phyloP scores from a whole-genome alignment of 1,284 basidiomycete genomes.

The Moesziomyces sp. region DNA sequence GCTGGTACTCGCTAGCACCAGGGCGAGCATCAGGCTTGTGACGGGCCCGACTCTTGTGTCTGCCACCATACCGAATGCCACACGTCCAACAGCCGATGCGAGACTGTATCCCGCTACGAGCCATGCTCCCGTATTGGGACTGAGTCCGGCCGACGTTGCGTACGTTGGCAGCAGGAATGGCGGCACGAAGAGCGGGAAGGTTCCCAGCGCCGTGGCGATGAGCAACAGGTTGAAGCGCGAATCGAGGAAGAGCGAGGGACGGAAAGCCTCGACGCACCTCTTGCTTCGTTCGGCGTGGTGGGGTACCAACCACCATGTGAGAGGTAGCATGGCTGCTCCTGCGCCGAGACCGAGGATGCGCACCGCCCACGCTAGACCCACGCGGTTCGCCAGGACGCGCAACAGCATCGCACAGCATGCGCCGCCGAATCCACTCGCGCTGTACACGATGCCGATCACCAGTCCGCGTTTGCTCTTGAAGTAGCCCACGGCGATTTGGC shows the following conservation, averaged over 20 bases:
- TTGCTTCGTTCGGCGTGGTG: constrained; percentile 21
- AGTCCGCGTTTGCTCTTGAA: constrained; percentile 63
- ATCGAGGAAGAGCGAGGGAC: constrained; percentile 56
- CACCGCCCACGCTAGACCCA: constrained; percentile 60
- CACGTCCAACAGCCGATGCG: constrained; percentile 43
- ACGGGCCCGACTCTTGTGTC: constrained; percentile 49
- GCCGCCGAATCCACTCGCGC: constrained; percentile 66
- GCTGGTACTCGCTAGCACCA: constrained; percentile 31
- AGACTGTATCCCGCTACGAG: constrained; percentile 55
- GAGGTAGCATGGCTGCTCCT: constrained; percentile 19
- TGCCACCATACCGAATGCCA: constrained; percentile 48
- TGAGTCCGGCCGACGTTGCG: constrained; percentile 59
- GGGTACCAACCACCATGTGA: constrained; percentile 38
- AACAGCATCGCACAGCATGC: constrained; percentile 61
- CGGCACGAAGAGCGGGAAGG: constrained; percentile 68
- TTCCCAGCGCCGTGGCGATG: constrained; percentile 60
- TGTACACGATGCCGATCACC: constrained; percentile 66
- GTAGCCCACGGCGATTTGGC: constrained; percentile 55
- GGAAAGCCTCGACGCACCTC: constrained; percentile 27
- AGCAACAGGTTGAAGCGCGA: constrained; percentile 64
- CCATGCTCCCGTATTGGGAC: constrained; percentile 58
- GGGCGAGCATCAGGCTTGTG: constrained; percentile 37
- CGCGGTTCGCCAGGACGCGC: constrained; percentile 41
- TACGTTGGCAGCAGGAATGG: constrained; percentile 68
- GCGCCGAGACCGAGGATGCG: constrained; percentile 40